Conservation (phyloP, 805 yeast species). For the Pichia eremophila region DNA sequence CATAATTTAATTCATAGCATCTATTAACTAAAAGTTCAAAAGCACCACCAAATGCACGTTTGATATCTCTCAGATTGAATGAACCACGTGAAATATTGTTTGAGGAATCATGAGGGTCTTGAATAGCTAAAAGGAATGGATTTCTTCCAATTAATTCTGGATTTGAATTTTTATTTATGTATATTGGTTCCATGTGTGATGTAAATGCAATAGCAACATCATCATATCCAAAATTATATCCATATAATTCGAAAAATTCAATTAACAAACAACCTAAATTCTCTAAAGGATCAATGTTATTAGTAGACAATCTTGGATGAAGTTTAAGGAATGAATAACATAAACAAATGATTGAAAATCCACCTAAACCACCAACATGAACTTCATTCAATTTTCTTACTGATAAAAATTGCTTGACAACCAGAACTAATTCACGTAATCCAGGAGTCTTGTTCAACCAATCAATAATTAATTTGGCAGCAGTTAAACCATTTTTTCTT, state of each 20-base stretch:
- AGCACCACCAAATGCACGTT: slow-evolving; percentile 84
- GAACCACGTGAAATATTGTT: slow-evolving; percentile 85
- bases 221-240: slow-evolving; percentile 81
- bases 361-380: slow-evolving; percentile 91
- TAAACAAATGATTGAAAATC: slow-evolving; percentile 84
- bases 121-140: slow-evolving; percentile 62
- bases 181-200: slow-evolving; percentile 44
- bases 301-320: slow-evolving; percentile 70
- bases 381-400: slow-evolving; percentile 76
- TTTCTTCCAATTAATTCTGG: slow-evolving; percentile 35
- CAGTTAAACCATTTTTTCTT: slow-evolving; percentile 69
- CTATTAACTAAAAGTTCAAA: slow-evolving; percentile 64
- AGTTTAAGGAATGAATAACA: slow-evolving; percentile 67
- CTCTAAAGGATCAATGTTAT: slow-evolving; percentile 54
- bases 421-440: slow-evolving; percentile 68
- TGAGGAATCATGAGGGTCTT: slow-evolving; percentile 78
- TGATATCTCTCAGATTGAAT: slow-evolving; percentile 67
- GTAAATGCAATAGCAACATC: slow-evolving; percentile 57
- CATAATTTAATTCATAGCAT: slow-evolving; percentile 62
- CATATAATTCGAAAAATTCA: slow-evolving; percentile 89
- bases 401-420: slow-evolving; percentile 76
- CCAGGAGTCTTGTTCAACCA: slow-evolving; percentile 77
- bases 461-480: slow-evolving; percentile 64
- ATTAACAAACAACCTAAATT: slow-evolving; percentile 81
- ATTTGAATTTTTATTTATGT: slow-evolving; percentile 44